phyloP scores from a whole-genome alignment of 1,284 basidiomycete species.

The Fomitopsis pinicola region DNA sequence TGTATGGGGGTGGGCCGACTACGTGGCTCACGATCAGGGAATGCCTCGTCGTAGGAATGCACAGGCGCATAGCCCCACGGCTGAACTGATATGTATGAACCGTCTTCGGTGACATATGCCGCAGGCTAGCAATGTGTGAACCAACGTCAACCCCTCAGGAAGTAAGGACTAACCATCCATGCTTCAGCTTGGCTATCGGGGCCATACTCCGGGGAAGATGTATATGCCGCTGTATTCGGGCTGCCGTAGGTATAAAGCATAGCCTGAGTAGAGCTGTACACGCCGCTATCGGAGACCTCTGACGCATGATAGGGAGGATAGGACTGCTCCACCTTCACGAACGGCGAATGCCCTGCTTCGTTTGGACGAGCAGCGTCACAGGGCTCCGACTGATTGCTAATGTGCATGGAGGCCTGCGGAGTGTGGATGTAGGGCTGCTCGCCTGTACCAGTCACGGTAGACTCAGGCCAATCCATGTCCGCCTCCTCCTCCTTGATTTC shows the following conservation, averaged over 20 bases:
- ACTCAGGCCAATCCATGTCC: not conserved
- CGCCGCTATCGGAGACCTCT: too few relatives aligned
- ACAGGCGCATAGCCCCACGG: not conserved
- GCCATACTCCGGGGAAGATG: not conserved
- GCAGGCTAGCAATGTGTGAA: not conserved
- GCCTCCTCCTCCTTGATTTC: slow-evolving; percentile 3
- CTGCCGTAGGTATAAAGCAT: too few relatives aligned
- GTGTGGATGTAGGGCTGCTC: too few relatives aligned
- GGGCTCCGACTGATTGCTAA: too few relatives aligned
- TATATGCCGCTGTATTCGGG: too few relatives aligned
- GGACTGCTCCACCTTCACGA: too few relatives aligned
- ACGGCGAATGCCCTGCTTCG: too few relatives aligned
- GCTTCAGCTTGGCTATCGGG: not conserved
- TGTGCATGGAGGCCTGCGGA: too few relatives aligned
- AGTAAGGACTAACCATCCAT: not conserved
- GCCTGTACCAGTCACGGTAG: not conserved
- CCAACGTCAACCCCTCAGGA: not conserved
- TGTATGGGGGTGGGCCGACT: not conserved
- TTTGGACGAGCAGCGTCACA: too few relatives aligned
- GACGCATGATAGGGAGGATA: too few relatives aligned
- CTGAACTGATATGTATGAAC: not conserved
- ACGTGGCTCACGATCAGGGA: not conserved
- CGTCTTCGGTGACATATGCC: not conserved
- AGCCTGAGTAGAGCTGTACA: too few relatives aligned
- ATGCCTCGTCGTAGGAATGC: not conserved